Percentiles rank a stretch among this genome's conserved stretches.
These are phyloP conservation scores for Candida tropicalis DNA, from an alignment of 1,139 yeast genomes.

Conservation along the genomic window DNA sequence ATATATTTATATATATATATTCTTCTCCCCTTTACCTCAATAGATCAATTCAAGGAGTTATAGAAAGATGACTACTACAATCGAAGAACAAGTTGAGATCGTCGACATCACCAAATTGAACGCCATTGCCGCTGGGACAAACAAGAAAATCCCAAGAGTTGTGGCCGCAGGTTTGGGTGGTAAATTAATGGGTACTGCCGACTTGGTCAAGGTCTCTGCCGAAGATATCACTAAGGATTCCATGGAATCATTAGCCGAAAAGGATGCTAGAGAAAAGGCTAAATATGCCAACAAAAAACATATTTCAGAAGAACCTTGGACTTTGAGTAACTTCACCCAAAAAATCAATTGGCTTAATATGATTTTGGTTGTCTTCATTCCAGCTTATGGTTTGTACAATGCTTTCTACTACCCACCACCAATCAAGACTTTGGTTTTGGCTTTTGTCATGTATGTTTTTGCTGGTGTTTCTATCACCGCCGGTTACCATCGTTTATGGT, in stretches of 20 bases:
- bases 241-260: conserved; percentile 50
- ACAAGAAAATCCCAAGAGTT: conserved; percentile 66
- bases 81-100: conserved; percentile 37
- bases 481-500: conserved; percentile 69
- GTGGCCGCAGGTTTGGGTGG: conserved; percentile 83
- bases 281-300: conserved; percentile 57
- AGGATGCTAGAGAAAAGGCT: conserved; percentile 55
- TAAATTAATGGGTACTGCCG: conserved; percentile 76
- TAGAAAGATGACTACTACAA: conserved; percentile 4
- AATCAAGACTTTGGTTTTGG: conserved; percentile 60
- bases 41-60: neutral
- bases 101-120: conserved; percentile 77
- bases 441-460: conserved; percentile 62
- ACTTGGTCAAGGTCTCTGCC: conserved; percentile 66
- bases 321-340: conserved; percentile 75
- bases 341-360: conserved; percentile 95
- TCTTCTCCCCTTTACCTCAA: neutral
- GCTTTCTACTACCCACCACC: conserved; percentile 57
- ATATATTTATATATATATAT: too few relatives aligned
- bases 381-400: conserved; percentile 59
- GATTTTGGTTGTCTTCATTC: conserved; percentile 72
- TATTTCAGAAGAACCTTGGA: conserved; percentile 93
- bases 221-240: conserved; percentile 60
- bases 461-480: conserved; percentile 94
- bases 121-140: conserved; percentile 87